Conservation (phyloP, 1,139 yeast species). For the Hemisphaericaspora subhashii region DNA sequence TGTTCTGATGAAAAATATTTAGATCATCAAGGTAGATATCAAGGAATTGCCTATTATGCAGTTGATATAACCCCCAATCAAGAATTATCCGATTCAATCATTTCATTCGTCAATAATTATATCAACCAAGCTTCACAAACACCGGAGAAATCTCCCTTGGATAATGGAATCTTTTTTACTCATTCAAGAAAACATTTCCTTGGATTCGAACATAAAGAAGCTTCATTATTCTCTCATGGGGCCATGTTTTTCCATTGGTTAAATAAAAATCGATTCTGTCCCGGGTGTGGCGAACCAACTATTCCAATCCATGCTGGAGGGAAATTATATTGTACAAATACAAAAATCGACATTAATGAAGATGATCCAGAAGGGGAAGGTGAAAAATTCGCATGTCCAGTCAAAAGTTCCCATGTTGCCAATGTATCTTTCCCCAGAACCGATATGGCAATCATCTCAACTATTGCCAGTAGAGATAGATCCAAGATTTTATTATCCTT, state of each 20-base stretch:
- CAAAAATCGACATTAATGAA: constrained; percentile 11
- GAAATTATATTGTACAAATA: constrained; percentile 61
- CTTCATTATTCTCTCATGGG: constrained; percentile 75
- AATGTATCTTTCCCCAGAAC: constrained; percentile 86
- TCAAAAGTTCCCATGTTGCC: constrained; percentile 52
- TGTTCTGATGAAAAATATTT: constrained; percentile 31
- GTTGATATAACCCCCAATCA: constrained; percentile 56
- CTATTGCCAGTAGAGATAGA: constrained; percentile 63
- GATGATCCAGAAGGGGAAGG: too few relatives aligned
- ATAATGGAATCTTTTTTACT: constrained; percentile 27
- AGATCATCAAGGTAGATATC: constrained; percentile 50
- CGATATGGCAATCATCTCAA: constrained; percentile 83
- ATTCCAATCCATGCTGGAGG: constrained; percentile 83
- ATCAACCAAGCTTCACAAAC: constrained; percentile 11
- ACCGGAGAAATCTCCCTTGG: constrained; percentile 12
- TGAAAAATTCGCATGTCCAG: constrained; percentile 48
- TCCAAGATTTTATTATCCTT: constrained; percentile 71
- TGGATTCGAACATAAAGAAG: constrained; percentile 46
- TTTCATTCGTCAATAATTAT: constrained; percentile 18
- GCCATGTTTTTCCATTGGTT: constrained; percentile 89
- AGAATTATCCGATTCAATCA: constrained; percentile 23
- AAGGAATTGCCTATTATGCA: constrained; percentile 77
- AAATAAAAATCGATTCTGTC: constrained; percentile 71
- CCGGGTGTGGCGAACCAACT: constrained; percentile 79
- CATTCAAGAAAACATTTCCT: constrained; percentile 37